These are phyloP conservation scores for Antrodiella citrinella DNA, from an alignment of 768 basidiomycete genomes.

Conservation along the genomic window DNA sequence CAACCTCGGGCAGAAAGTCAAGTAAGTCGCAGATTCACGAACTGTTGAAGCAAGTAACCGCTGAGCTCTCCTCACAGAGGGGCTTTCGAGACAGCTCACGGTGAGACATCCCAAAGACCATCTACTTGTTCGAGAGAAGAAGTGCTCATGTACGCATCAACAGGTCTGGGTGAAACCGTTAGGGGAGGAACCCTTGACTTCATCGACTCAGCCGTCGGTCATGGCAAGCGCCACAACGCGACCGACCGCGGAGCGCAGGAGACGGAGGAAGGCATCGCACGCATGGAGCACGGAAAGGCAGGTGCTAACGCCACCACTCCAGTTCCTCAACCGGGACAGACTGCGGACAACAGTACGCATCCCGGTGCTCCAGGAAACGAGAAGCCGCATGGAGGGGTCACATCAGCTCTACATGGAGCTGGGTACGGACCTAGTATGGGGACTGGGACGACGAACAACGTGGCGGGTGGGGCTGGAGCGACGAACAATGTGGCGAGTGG, in stretches of 20 bases:
- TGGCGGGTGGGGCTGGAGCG: too few relatives aligned
- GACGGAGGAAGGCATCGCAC: not conserved
- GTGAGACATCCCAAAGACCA: not conserved
- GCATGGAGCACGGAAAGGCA: not conserved
- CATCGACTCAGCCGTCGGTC: slow-evolving; percentile 8
- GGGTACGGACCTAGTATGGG: not conserved
- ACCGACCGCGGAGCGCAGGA: not conserved
- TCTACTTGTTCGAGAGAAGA: not conserved
- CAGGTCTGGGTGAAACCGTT: slow-evolving; percentile 12
- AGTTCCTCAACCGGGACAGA: not conserved
- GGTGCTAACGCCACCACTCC: not conserved
- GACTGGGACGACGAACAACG: too few relatives aligned
- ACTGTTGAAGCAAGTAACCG: not conserved
- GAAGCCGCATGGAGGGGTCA: not conserved
- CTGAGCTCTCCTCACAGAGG: slow-evolving; percentile 1
- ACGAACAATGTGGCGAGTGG: too few relatives aligned
- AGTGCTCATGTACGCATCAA: too few relatives aligned
- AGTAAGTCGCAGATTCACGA: slow-evolving; percentile 1
- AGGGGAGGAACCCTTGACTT: slow-evolving; percentile 11
- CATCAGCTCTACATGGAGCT: not conserved
- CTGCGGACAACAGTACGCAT: not conserved
- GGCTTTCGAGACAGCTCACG: slow-evolving; percentile 9
- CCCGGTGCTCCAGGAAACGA: not conserved
- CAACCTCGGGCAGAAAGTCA: slow-evolving; percentile 8
- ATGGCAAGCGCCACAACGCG: not conserved